phyloP scores from a whole-genome alignment of 2,329 filamentous ascomycete genomes.

The Penicillium sp. region DNA sequence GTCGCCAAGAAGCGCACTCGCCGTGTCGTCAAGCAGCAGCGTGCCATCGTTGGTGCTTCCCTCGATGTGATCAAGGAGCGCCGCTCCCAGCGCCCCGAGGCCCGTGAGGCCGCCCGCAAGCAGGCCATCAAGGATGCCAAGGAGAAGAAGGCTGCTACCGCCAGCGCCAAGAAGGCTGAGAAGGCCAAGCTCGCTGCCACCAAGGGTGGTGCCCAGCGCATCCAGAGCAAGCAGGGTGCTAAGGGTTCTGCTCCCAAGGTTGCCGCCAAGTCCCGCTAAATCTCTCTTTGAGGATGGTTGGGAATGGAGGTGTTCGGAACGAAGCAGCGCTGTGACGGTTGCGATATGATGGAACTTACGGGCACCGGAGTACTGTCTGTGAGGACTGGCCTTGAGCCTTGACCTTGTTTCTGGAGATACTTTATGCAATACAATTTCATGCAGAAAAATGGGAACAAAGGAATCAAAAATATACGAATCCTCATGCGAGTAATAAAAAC shows the following conservation, averaged over 20 bases:
- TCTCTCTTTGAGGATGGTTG: conserved; percentile 27
- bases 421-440: conserved; percentile 28
- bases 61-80: conserved; percentile 99
- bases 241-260: conserved; percentile 88
- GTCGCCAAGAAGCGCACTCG: conserved; percentile 99
- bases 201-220: conserved; percentile 74
- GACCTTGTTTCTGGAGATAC: conserved; percentile 25
- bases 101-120: conserved; percentile 82
- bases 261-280: conserved; percentile 80
- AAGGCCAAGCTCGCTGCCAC: conserved; percentile 90
- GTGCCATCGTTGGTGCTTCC: conserved; percentile 97
- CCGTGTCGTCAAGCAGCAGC: conserved; percentile 97
- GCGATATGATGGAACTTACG: conserved; percentile 30
- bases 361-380: conserved; percentile 28
- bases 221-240: conserved; percentile 93
- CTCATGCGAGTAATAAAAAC: conserved; percentile 17
- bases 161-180: conserved; percentile 95
- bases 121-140: conserved; percentile 95
- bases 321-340: conserved; percentile 26
- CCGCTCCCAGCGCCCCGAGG: conserved; percentile 90
- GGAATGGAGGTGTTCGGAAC: conserved; percentile 27
- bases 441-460: conserved; percentile 29
- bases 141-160: conserved; percentile 89
- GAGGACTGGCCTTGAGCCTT: conserved; percentile 22
- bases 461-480: conserved; percentile 25